These are phyloP conservation scores for Fusarium nygamai DNA, from an alignment of 2,329 filamentous ascomycete genomes.

Conservation along the genomic window DNA sequence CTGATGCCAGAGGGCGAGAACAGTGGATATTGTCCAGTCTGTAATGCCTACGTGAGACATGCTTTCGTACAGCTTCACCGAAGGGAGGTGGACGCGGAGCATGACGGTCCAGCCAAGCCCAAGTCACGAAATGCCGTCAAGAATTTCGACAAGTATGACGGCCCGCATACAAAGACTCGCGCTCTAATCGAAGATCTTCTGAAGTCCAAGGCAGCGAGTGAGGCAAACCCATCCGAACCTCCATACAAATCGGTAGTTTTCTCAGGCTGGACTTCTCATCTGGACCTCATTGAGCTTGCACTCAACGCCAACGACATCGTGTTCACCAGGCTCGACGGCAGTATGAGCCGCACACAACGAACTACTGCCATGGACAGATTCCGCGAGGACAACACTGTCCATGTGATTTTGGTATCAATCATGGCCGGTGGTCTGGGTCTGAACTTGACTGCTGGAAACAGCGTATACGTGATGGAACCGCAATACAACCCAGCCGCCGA, in stretches of 20 bases:
- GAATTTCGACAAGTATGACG: constrained; percentile 77
- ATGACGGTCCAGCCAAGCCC: constrained; percentile 60
- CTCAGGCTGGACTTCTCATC: constrained; percentile 93
- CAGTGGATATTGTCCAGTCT: constrained; percentile 72
- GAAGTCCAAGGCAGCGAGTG: constrained; percentile 70
- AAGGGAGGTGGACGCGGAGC: constrained; percentile 65
- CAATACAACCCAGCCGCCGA: constrained; percentile 97
- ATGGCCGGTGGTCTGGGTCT: constrained; percentile 91
- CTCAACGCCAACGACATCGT: constrained; percentile 73
- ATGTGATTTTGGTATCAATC: constrained; percentile 90
- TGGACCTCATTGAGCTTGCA: constrained; percentile 90
- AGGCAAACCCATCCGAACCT: constrained; percentile 68
- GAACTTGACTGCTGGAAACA: constrained; percentile 86
- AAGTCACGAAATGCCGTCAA: constrained; percentile 53
- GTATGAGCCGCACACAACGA: constrained; percentile 81
- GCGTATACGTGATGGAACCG: constrained; percentile 97
- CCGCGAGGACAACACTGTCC: constrained; percentile 74
- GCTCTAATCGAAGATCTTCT: constrained; percentile 82
- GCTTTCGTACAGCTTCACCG: constrained; percentile 75
- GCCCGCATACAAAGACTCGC: constrained; percentile 91
- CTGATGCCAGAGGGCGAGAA: constrained; percentile 50
- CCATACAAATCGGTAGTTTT: constrained; percentile 95
- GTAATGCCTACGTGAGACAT: constrained; percentile 70
- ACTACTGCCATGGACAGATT: constrained; percentile 81
- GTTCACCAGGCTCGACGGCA: constrained; percentile 88